Percentiles rank a stretch among this genome's conserved stretches.
Evolutionary conservation across 257 asterid genomes (phyloP).

Genomic region (Solanum tarapatanum): DNA sequence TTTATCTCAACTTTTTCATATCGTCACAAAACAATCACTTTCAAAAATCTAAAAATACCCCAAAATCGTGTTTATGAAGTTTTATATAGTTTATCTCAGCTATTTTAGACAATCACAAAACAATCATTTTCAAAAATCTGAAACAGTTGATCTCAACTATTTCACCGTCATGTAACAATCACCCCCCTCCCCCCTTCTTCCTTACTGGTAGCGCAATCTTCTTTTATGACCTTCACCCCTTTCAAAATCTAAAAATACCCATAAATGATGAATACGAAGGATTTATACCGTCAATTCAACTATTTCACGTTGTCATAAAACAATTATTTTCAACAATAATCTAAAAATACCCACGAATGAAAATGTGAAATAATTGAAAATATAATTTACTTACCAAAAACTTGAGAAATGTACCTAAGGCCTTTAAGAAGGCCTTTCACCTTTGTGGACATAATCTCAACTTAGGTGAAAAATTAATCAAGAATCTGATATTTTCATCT

Average conservation of each 20-base stretch:
- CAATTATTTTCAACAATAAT: not conserved
- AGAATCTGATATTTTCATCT: not conserved
- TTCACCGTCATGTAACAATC: not conserved
- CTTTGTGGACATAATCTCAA: slow-evolving; percentile 36
- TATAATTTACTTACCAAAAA: slow-evolving; percentile 48
- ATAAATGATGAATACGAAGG: not conserved
- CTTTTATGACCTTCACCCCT: not conserved
- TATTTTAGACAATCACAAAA: too few relatives aligned
- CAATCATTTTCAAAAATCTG: too few relatives aligned
- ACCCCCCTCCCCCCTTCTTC: not conserved
- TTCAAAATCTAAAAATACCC: not conserved
- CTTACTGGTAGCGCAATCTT: too few relatives aligned
- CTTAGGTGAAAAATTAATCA: not conserved
- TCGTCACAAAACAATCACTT: not conserved
- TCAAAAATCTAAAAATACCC: not conserved
- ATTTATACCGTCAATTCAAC: not conserved
- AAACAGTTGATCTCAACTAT: not conserved
- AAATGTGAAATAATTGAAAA: not conserved
- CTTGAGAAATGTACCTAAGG: slow-evolving; percentile 87
- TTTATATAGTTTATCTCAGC: not conserved
- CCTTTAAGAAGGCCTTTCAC: slow-evolving; percentile 90
- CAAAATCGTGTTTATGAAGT: not conserved
- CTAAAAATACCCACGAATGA: not conserved
- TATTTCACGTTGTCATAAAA: not conserved
- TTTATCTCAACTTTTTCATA: not conserved